These are phyloP conservation scores for Mimosa bimucronata DNA, from an alignment of 306 rosid species.

Conservation along the genomic window DNA sequence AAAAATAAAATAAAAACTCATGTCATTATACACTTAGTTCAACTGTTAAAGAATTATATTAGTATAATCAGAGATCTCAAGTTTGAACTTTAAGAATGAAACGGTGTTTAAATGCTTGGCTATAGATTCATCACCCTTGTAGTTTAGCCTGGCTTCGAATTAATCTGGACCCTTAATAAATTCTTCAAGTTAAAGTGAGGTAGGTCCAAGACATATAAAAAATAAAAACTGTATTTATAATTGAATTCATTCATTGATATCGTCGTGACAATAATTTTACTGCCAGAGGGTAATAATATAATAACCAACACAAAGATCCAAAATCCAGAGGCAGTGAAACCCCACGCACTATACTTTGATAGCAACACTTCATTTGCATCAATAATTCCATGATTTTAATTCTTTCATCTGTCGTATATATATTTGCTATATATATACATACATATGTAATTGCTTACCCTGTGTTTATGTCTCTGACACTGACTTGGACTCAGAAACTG, in stretches of 20 bases:
- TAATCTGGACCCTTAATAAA: no score
- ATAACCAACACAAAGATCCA: conserved; percentile 29
- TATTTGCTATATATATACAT: conserved; percentile 26
- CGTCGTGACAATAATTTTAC: background rate
- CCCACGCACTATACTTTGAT: conserved; percentile 43
- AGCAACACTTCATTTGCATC: conserved; percentile 41
- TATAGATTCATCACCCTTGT: no score
- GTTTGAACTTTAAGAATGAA: no score
- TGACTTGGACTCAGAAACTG: background rate
- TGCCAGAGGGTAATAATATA: conserved; percentile 28
- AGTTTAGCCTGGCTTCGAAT: no score
- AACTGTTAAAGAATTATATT: no score
- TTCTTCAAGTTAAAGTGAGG: no score
- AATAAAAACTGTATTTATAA: no score
- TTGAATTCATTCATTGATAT: background rate
- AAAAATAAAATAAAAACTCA: no score
- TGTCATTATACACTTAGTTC: no score
- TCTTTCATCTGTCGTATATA: conserved; percentile 29
- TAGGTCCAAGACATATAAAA: no score
- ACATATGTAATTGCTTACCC: conserved; percentile 1
- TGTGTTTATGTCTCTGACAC: conserved; percentile 14
- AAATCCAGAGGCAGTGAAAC: conserved; percentile 28
- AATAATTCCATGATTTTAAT: conserved; percentile 31
- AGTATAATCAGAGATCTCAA: no score
- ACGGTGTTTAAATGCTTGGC: no score